Base-by-base conservation (phyloP, 768 basidiomycete species). In the Boletus fagicola region DNA sequence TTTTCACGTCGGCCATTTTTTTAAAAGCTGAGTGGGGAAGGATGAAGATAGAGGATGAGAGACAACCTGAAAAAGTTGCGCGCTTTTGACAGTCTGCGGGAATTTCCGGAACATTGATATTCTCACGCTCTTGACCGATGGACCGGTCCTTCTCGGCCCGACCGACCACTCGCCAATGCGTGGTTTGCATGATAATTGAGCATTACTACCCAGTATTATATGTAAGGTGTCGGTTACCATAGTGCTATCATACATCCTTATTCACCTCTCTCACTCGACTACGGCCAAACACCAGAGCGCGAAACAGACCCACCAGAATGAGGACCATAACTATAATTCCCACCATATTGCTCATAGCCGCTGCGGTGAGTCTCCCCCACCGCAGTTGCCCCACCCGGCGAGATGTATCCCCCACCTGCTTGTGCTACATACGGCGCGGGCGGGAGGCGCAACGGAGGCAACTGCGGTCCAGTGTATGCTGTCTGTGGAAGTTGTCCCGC, bases 1-100 rank as follows among this genome's bases (percentile, higher is more conserved):
- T 95, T 82, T 87, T 88, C 51, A 61, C 75, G 58, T 92, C 88
- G 77, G 90, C 81, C 92, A 94, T 92, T 87, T 83, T 40, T 84
- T 78, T 59, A 65, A 62, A 72, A 71, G 75, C 80, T 83, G 76
- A 80, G 81, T 79, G 76, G 73, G 64, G 75, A 72, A 76, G 75
- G 74, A 78, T 51, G 62, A 54, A 72, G 75, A 69, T 72, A 71
- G 70, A 78, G 76, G 72, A 77, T 73, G 71, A 73, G 75, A 76
- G 73, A 74, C 65, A 66, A 61, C 65, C 68, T 65, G 66, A 49
- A 77, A 78, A 84, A 81, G 81, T 77, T 76, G 80, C 69, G 72
- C 72, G 72, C 61, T 74, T 74, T 70, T 75, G 75, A 73, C 65
- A 49, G 65, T 31, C 35, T n/a, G 28, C 71, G 71, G 71, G 59